Base-by-base conservation (phyloP, 768 basidiomycete genomes). In the Xerocomellus amylosporus region DNA sequence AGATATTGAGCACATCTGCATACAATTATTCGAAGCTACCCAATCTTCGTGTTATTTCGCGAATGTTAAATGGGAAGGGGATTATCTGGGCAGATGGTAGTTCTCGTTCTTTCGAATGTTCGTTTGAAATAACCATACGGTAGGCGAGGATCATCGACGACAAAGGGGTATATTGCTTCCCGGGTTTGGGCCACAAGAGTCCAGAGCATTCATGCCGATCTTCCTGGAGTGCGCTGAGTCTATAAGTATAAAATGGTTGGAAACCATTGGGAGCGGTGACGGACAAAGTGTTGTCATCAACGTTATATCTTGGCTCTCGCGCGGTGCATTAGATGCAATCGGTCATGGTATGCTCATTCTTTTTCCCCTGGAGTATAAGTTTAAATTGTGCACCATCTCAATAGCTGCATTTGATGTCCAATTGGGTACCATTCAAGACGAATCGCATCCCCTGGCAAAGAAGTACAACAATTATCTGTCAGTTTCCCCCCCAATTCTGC, bases 81-180 rank as follows among this genome's bases (percentile, higher is more conserved):
- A 55, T 77, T 17, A 12, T 67, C 6, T 78, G 73, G 72, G 72
- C 75, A 33, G 72, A 77, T 8, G 76, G 76, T 78, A 49, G 15
- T 33, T 33, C 46, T 22, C 20, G 17, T 34, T 2, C 3, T 1
- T 31, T 26, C 12, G 15, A 10, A n/a, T 19, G 12, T 4, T 24
- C 72, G 69, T 34, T 46, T 38, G 40, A 26, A 34, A 26, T 41
- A 12, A 64, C n/a, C 17, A 4, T 31, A 24, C 41, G n/a, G 20
- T 34, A 69, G 69, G 74, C 3, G 65, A 74, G 24, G 75, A 68
- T 24, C 83, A 84, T 54, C 78, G 70, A 57, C 74, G 82, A 47
- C 82, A 84, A 46, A 68, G 79, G 53, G 79, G 71, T 56, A 71
- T 82, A 15, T 75, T 83, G 75, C 68, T 79, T 42, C 81, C 81